These are phyloP conservation scores for Caryopteris hybrid DNA, from an alignment of 305 asterid genomes.

Conservation along the genomic window DNA sequence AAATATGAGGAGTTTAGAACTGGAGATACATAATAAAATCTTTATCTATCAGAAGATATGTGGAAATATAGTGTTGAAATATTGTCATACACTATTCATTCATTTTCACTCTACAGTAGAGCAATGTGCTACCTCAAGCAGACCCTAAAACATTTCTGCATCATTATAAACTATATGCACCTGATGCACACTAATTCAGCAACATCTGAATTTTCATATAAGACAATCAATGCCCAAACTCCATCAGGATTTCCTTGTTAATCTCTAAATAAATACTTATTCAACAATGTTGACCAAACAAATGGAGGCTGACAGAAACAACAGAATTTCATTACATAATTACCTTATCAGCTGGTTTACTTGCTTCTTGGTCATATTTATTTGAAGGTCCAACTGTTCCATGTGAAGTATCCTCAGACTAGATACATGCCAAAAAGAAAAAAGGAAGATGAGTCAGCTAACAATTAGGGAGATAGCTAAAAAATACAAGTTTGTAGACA, in stretches of 20 bases:
- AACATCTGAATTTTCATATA: not conserved
- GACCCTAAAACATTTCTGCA: not conserved
- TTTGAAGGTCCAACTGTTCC: conserved; percentile 60
- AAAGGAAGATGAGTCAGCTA: conserved; percentile 6
- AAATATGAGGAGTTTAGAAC: not conserved
- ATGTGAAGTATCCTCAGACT: conserved; percentile 88
- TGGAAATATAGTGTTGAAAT: not conserved
- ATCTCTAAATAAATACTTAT: not conserved
- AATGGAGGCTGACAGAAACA: not conserved
- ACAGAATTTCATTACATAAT: not conserved
- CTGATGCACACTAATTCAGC: not conserved
- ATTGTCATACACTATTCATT: not conserved
- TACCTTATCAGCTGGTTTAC: conserved; percentile 82
- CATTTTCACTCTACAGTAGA: not conserved
- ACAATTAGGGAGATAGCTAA: conserved; percentile 6
- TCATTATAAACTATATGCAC: not conserved
- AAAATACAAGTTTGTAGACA: not conserved
- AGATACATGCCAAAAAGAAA: not conserved
- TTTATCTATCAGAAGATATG: not conserved
- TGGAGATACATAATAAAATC: not conserved
- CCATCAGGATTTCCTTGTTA: not conserved
- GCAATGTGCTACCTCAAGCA: not conserved
- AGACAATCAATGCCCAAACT: not conserved
- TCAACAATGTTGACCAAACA: not conserved
- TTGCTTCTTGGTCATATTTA: conserved; percentile 72